Conservation (phyloP, 2,329 filamentous ascomycete species). For the Intubia oerlemansii region DNA sequence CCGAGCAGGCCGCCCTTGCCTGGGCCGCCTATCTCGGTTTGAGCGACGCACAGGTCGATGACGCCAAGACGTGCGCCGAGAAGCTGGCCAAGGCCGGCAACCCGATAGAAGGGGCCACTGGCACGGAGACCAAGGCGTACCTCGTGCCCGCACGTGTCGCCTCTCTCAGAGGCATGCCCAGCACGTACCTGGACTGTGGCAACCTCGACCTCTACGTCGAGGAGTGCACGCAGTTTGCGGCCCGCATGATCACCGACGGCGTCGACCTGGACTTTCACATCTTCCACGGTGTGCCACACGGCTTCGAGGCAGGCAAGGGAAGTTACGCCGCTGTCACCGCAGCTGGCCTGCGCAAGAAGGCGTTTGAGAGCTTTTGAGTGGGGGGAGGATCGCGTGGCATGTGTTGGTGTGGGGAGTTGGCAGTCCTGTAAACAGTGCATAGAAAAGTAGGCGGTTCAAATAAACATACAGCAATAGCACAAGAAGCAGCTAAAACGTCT, state of each 20-base stretch:
- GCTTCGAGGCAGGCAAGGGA: no score
- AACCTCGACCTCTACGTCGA: constrained; percentile 17
- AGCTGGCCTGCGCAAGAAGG: no score
- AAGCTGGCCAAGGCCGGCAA: constrained; percentile 4
- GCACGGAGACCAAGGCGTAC: no score
- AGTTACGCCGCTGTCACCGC: no score
- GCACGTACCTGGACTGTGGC: constrained; percentile 18
- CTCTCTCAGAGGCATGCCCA: constrained; percentile 13
- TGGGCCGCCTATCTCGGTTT: constrained; percentile 11
- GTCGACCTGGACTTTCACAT: constrained; percentile 19
- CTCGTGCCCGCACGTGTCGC: constrained; percentile 9
- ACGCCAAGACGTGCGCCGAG: constrained; percentile 1
- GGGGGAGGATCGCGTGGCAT: no score
- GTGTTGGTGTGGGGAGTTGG: no score
- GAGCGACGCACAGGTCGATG: constrained; percentile 2
- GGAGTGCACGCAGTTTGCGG: constrained; percentile 14
- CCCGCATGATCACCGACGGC: constrained; percentile 12
- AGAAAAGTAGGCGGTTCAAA: no score
- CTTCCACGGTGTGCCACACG: constrained; percentile 19
- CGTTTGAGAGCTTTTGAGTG: no score
- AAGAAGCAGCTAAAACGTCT: no score
- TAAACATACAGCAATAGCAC: no score
- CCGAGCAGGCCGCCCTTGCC: constrained; percentile 7
- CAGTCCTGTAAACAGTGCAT: no score
- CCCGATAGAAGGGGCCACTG: no score